Evolutionary conservation across 179 eudicot genomes (phyloP).

Genomic region (Beta corolliflora): DNA sequence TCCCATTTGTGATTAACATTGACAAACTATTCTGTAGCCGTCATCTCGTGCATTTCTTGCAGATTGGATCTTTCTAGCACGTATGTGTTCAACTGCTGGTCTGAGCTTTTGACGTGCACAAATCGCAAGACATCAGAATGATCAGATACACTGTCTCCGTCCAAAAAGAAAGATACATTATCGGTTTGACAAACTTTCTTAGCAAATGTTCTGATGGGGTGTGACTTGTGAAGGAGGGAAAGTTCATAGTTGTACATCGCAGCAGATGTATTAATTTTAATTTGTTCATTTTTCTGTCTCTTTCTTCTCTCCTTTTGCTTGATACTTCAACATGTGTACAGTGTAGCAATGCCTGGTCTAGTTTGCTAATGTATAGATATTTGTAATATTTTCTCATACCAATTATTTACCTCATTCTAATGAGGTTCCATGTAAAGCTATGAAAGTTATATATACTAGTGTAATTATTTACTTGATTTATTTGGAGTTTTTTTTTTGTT

Average conservation of each 20-base stretch:
- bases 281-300: neutral
- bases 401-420: neutral
- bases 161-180: neutral
- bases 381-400: neutral
- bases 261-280: neutral
- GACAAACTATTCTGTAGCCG: neutral
- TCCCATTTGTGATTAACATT: neutral
- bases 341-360: neutral
- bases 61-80: neutral
- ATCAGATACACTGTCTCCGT: neutral
- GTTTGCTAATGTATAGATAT: neutral
- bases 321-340: conserved; percentile 11
- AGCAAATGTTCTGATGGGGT: too few relatives aligned
- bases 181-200: too few relatives aligned
- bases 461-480: neutral
- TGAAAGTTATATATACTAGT: neutral
- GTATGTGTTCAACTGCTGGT: neutral
- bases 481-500: too few relatives aligned
- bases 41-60: conserved; percentile 2
- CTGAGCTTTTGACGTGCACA: neutral
- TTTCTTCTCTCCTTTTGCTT: neutral
- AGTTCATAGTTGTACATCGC: conserved; percentile 11
- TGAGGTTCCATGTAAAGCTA: neutral
- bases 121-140: neutral
- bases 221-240: neutral